Evolutionary conservation across 1,284 basidiomycete genomes (phyloP).

Genomic region (Fomitopsis betulina): DNA sequence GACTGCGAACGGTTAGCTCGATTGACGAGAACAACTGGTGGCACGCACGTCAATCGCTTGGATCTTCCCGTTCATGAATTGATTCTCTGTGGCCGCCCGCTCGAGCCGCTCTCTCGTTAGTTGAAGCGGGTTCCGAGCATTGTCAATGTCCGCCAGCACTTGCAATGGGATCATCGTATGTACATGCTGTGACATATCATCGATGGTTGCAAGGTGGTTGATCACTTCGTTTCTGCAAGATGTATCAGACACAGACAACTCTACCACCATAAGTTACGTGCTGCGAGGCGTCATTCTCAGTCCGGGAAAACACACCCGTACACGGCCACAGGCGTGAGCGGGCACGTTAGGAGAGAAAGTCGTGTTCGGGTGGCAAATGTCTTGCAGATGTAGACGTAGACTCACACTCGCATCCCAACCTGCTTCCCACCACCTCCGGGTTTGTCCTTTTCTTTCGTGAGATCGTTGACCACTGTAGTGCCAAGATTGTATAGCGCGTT

Average conservation of each 20-base stretch:
- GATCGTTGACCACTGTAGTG: constrained; percentile 73
- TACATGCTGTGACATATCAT: constrained; percentile 57
- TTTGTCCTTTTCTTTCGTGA: constrained; percentile 70
- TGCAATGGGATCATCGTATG: constrained; percentile 67
- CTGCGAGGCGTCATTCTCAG: too few species aligned
- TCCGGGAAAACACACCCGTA: constrained; percentile 6
- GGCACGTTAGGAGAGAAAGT: too few species aligned
- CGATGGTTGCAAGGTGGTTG: constrained; percentile 54
- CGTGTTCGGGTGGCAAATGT: too few species aligned
- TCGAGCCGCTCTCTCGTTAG: constrained; percentile 75
- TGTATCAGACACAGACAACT: background rate
- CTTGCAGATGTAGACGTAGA: constrained; percentile 7
- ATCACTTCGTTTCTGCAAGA: constrained; percentile 63
- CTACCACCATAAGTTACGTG: too few species aligned
- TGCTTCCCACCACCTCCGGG: constrained; percentile 60
- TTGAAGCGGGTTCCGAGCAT: constrained; percentile 72
- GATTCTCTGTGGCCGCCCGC: constrained; percentile 78
- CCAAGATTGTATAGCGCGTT: constrained; percentile 74
- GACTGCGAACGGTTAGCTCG: constrained; percentile 34
- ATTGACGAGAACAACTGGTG: background rate
- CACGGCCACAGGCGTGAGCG: too few species aligned
- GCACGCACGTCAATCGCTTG: constrained; percentile 61
- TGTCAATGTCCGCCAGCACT: constrained; percentile 71
- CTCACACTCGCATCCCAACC: constrained; percentile 64
- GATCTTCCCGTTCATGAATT: constrained; percentile 88